phyloP scores from a whole-genome alignment of 192 early-diverging fungal genomes.

The Cetraspora pellucida region DNA sequence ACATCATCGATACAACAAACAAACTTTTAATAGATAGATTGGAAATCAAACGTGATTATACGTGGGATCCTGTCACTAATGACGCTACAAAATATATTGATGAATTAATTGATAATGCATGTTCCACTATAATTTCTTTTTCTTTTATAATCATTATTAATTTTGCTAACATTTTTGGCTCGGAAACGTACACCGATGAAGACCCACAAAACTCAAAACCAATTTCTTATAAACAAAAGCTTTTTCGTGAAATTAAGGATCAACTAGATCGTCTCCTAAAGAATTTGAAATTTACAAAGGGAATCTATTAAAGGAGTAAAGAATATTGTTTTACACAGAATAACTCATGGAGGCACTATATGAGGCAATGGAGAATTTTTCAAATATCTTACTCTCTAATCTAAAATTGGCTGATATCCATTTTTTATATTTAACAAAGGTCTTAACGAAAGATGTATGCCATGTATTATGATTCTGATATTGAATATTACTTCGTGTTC shows the following conservation, averaged over 20 bases:
- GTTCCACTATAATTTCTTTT: not conserved
- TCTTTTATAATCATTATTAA: constrained; percentile 7
- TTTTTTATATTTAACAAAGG: not conserved
- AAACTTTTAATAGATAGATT: constrained; percentile 16
- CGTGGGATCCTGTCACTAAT: not conserved
- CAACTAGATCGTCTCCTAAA: constrained; percentile 24
- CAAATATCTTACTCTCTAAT: not conserved
- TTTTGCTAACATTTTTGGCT: not conserved
- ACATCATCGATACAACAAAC: constrained; percentile 20
- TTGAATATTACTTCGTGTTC: constrained; percentile 24
- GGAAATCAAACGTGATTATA: constrained; percentile 3
- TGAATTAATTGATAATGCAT: constrained; percentile 11
- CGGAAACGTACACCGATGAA: not conserved
- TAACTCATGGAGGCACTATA: not conserved
- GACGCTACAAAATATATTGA: constrained; percentile 18
- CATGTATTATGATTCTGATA: constrained; percentile 6
- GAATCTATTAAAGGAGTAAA: not conserved
- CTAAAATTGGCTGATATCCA: not conserved
- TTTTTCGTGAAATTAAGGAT: constrained; percentile 13
- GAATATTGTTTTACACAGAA: constrained; percentile 12
- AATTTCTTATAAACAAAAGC: constrained; percentile 12
- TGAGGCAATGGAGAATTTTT: not conserved
- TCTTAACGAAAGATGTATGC: constrained; percentile 8
- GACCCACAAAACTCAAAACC: constrained; percentile 1
- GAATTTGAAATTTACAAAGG: constrained; percentile 22